Conservation (phyloP, 208 protist species). For the Herpetomonas tarakana region DNA sequence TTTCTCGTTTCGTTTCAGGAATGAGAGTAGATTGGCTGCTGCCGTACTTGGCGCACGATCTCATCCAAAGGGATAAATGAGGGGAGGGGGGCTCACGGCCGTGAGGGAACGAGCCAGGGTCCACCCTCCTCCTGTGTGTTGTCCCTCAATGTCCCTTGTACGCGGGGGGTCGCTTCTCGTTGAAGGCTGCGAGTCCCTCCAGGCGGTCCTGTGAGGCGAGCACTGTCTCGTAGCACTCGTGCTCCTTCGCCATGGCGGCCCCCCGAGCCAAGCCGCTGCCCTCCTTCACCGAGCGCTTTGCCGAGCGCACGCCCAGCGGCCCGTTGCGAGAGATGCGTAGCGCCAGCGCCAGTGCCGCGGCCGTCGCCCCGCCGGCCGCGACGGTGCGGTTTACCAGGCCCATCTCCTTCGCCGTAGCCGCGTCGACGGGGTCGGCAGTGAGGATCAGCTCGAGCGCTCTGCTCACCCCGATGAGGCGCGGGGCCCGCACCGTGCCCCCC, state of each 20-base stretch:
- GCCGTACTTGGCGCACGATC: too few species aligned
- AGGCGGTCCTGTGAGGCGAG: conserved; percentile 86
- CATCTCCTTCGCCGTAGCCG: conserved; percentile 42
- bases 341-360: conserved; percentile 37
- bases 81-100: too few species aligned
- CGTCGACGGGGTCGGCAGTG: conserved; percentile 64
- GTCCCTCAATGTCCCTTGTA: conserved; percentile 88
- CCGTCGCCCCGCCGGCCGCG: conserved; percentile 26
- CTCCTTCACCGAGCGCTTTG: conserved; percentile 80
- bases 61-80: too few species aligned
- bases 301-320: conserved; percentile 81
- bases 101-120: too few species aligned
- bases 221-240: conserved; percentile 76
- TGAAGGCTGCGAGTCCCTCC: conserved; percentile 90
- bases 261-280: conserved; percentile 45
- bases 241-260: conserved; percentile 74
- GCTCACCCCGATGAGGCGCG: conserved; percentile 74
- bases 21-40: too few species aligned
- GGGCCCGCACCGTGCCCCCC: conserved; percentile 86
- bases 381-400: conserved; percentile 80
- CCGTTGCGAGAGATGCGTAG: conserved; percentile 55
- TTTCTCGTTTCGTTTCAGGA: too few species aligned
- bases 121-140: too few species aligned
- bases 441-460: conserved; percentile 89
- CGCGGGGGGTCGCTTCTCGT: conserved; percentile 81